These are phyloP conservation scores for Boletus holoroseus DNA, from an alignment of 1,284 basidiomycete genomes.

Conservation along the genomic window DNA sequence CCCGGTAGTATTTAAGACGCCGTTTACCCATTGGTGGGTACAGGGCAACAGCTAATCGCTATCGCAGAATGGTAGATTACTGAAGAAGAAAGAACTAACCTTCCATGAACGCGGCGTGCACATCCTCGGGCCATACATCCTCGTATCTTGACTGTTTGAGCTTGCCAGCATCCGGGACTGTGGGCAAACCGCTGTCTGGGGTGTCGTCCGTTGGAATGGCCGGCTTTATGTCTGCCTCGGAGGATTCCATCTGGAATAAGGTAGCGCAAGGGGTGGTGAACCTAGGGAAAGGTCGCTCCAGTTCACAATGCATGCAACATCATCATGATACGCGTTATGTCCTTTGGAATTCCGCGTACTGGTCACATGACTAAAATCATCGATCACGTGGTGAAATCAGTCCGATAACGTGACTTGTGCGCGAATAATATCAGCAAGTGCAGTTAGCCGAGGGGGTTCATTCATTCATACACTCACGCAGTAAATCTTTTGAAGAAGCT, in stretches of 20 bases:
- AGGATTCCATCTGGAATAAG: constrained; percentile 22
- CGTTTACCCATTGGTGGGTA: constrained; percentile 36
- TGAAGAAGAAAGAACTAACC: constrained; percentile 16
- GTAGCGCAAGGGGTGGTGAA: constrained; percentile 8
- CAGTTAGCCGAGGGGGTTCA: too few species aligned
- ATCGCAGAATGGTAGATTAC: constrained; percentile 7
- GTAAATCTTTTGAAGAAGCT: not conserved
- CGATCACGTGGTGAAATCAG: constrained; percentile 22
- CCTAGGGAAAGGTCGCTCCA: constrained; percentile 1
- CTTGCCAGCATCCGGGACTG: constrained; percentile 7
- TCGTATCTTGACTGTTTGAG: constrained; percentile 33
- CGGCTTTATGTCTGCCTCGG: constrained; percentile 18
- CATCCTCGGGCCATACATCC: constrained; percentile 34
- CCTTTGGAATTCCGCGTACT: constrained; percentile 26
- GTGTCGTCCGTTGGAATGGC: constrained; percentile 4
- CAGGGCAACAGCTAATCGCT: constrained; percentile 23
- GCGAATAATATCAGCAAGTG: not conserved
- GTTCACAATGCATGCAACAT: constrained; percentile 3
- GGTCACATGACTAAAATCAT: constrained; percentile 32
- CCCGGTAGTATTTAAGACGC: constrained; percentile 32
- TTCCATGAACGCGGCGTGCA: constrained; percentile 36
- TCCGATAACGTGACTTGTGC: constrained; percentile 10
- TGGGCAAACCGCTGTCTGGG: not conserved
- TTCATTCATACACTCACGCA: not conserved
- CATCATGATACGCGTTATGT: constrained; percentile 13